These are phyloP conservation scores for Aspergillus saccharolyticus DNA, from an alignment of 495 filamentous ascomycete species.

Conservation along the genomic window DNA sequence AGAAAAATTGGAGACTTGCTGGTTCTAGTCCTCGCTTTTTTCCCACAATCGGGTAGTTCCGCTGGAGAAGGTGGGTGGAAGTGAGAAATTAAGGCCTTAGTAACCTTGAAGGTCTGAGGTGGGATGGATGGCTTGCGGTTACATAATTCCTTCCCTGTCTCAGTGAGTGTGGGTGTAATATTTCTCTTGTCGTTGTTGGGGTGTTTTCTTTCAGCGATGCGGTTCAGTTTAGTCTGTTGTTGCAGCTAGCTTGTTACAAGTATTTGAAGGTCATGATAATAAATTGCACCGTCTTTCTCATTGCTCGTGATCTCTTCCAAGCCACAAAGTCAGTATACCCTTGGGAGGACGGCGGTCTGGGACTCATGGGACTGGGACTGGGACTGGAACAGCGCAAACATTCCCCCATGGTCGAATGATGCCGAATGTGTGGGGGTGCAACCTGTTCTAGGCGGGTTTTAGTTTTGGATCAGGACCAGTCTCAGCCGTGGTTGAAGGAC, in stretches of 20 bases:
- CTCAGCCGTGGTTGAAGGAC: background rate
- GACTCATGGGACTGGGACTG: too few relatives aligned
- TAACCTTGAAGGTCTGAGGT: background rate
- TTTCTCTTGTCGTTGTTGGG: background rate
- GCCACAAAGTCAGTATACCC: background rate
- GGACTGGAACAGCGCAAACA: too few relatives aligned
- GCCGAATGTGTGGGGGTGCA: background rate
- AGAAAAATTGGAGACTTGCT: background rate
- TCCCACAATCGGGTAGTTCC: background rate
- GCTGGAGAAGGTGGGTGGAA: background rate
- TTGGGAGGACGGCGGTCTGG: too few relatives aligned
- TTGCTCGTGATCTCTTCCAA: too few relatives aligned
- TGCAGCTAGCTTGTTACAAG: background rate
- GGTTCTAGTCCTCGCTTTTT: background rate
- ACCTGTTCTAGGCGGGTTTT: background rate
- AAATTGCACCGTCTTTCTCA: too few relatives aligned
- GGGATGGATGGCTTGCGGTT: background rate
- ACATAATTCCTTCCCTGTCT: background rate
- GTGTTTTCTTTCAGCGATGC: background rate
- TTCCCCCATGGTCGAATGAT: background rate
- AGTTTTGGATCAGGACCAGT: background rate
- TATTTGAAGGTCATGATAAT: background rate
- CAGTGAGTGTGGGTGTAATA: background rate
- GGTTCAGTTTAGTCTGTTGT: background rate
- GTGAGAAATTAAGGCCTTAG: too few relatives aligned